Conservation (phyloP, 371 early-diverging fungal genomes). For the Rhizopus arrhizus region DNA sequence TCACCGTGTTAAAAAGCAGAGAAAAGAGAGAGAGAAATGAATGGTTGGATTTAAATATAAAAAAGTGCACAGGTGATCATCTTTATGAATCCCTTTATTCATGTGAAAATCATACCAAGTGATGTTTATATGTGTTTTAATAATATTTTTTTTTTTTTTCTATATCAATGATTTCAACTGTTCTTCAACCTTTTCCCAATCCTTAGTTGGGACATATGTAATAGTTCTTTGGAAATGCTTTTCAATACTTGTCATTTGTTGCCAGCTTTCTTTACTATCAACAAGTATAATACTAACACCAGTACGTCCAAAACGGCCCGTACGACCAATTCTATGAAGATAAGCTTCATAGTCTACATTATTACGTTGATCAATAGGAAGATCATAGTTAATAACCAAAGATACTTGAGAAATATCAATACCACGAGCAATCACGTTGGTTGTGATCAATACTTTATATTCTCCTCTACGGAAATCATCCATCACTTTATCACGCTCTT, state of each 20-base stretch:
- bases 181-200: slow-evolving; percentile 76
- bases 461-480: slow-evolving; percentile 90
- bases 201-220: slow-evolving; percentile 75
- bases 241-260: slow-evolving; percentile 78
- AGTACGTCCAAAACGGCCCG: slow-evolving; percentile 96
- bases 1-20: background rate
- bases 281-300: slow-evolving; percentile 98
- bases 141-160: background rate
- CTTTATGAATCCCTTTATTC: no score
- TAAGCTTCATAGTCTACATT: slow-evolving; percentile 93
- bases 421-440: slow-evolving; percentile 96
- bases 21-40: background rate
- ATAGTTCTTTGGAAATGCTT: slow-evolving; percentile 77
- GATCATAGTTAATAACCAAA: slow-evolving; percentile 97
- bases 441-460: slow-evolving; percentile 94
- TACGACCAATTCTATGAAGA: slow-evolving; percentile 98
- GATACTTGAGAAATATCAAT: slow-evolving; percentile 97
- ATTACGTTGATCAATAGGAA: slow-evolving; percentile 70
- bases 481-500: slow-evolving; percentile 92
- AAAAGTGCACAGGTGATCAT: background rate
- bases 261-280: slow-evolving; percentile 68
- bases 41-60: background rate
- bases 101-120: no score
- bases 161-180: slow-evolving; percentile 55
- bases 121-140: background rate